A percentile compares a stretch with the other conserved stretches of the same genome.
These are phyloP conservation scores for Blastocystis sp. DNA, from an alignment of 352 stramenopile species.

Conservation along the genomic window DNA sequence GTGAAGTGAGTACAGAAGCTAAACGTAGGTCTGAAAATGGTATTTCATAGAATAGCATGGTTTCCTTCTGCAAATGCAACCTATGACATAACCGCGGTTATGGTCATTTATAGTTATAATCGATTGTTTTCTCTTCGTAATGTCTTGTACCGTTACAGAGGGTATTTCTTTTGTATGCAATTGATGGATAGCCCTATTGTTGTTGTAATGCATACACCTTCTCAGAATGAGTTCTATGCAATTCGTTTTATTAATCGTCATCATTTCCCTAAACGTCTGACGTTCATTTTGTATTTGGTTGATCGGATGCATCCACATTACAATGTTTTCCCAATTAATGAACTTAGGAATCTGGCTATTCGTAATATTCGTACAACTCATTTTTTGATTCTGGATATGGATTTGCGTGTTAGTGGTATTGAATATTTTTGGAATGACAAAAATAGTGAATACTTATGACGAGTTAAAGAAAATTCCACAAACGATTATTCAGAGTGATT, in stretches of 20 bases:
- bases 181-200: conserved; percentile 15
- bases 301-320: neutral
- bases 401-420: conserved; percentile 17
- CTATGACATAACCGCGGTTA: conserved; percentile 13
- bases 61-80: neutral
- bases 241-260: neutral
- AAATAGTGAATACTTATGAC: conserved; percentile 15
- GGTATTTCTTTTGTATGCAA: neutral
- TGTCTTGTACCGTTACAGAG: conserved; percentile 4
- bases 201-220: neutral
- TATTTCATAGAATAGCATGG: neutral
- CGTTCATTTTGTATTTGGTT: conserved; percentile 1
- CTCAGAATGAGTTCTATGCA: neutral
- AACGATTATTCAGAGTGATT: neutral
- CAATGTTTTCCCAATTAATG: conserved; percentile 35
- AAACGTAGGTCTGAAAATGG: neutral
- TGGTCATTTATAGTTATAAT: conserved; percentile 1
- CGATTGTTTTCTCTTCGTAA: conserved; percentile 28
- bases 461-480: conserved; percentile 20
- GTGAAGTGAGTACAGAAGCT: neutral
- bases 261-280: conserved; percentile 16
- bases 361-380: conserved; percentile 49
- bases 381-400: conserved; percentile 55
- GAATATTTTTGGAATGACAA: neutral
- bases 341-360: conserved; percentile 33